phyloP scores from a whole-genome alignment of 106 monocot genomes.

The Acanthochlamys bracteata region DNA sequence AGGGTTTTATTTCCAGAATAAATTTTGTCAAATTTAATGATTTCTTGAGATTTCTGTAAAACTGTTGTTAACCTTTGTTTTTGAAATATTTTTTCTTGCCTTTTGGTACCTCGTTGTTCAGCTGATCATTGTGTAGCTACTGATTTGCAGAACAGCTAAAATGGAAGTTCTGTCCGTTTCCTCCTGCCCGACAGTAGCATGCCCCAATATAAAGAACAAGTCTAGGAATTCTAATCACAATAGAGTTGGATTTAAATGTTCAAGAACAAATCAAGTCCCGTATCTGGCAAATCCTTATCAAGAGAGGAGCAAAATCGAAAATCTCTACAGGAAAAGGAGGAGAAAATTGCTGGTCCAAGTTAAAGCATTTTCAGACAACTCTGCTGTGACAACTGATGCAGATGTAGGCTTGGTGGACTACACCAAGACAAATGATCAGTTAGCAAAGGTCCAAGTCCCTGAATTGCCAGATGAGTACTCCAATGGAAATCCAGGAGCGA shows the following conservation, averaged over 20 bases:
- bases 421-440: slow-evolving; percentile 22
- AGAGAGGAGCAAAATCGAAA: slow-evolving; percentile 5
- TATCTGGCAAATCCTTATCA: slow-evolving; percentile 1
- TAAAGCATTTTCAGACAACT: slow-evolving; percentile 11
- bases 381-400: slow-evolving; percentile 18
- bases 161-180: slow-evolving; percentile 52
- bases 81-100: too few species aligned
- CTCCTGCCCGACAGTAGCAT: slow-evolving; percentile 19
- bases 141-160: not conserved
- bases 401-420: slow-evolving; percentile 18
- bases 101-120: not conserved
- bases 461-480: slow-evolving; percentile 29
- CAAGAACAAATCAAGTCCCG: slow-evolving; percentile 1
- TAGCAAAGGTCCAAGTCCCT: slow-evolving; percentile 39
- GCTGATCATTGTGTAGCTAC: not conserved
- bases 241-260: slow-evolving; percentile 14
- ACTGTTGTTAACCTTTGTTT: too few species aligned
- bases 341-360: slow-evolving; percentile 17
- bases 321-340: slow-evolving; percentile 18
- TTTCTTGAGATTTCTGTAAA: too few species aligned
- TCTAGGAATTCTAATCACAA: slow-evolving; percentile 4
- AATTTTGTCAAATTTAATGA: too few species aligned
- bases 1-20: too few species aligned
- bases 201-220: slow-evolving; percentile 9
- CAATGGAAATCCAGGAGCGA: slow-evolving; percentile 22